phyloP scores from a whole-genome alignment of 2,329 filamentous ascomycete species.

The Scolecobasidium constrictum region DNA sequence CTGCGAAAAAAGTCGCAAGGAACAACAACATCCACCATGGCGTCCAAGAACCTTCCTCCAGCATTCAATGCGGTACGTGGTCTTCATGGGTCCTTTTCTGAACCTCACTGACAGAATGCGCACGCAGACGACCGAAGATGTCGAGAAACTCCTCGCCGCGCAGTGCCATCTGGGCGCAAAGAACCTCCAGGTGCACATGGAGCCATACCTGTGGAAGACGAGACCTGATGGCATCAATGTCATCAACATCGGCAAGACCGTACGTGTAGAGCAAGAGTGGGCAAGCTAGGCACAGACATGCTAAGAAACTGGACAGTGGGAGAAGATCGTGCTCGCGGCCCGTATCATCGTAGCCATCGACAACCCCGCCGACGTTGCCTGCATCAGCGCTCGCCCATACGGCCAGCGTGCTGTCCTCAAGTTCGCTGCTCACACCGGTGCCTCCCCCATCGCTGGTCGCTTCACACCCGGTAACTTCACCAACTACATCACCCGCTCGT shows the following conservation, averaged over 20 bases:
- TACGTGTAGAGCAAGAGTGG: slow-evolving; percentile 47
- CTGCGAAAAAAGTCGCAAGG: background rate
- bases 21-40: slow-evolving; percentile 55
- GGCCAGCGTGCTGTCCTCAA: slow-evolving; percentile 99
- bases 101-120: background rate
- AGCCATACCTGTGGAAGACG: slow-evolving; percentile 99
- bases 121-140: slow-evolving; percentile 75
- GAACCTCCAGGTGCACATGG: slow-evolving; percentile 99
- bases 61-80: slow-evolving; percentile 66
- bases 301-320: slow-evolving; percentile 46
- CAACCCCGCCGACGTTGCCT: slow-evolving; percentile 93
- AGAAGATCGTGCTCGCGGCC: slow-evolving; percentile 98
- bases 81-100: background rate
- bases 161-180: slow-evolving; percentile 96
- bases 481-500: slow-evolving; percentile 99
- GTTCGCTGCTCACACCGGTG: slow-evolving; percentile 97
- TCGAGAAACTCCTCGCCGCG: slow-evolving; percentile 98
- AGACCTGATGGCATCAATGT: slow-evolving; percentile 97
- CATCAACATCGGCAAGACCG: slow-evolving; percentile 99
- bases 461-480: slow-evolving; percentile 99
- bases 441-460: slow-evolving; percentile 94
- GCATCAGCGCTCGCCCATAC: slow-evolving; percentile 96
- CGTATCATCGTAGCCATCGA: slow-evolving; percentile 98
- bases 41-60: slow-evolving; percentile 84
- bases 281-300: background rate